Conservation (phyloP, 805 yeast genomes). For the Wickerhamiella shivajii region DNA sequence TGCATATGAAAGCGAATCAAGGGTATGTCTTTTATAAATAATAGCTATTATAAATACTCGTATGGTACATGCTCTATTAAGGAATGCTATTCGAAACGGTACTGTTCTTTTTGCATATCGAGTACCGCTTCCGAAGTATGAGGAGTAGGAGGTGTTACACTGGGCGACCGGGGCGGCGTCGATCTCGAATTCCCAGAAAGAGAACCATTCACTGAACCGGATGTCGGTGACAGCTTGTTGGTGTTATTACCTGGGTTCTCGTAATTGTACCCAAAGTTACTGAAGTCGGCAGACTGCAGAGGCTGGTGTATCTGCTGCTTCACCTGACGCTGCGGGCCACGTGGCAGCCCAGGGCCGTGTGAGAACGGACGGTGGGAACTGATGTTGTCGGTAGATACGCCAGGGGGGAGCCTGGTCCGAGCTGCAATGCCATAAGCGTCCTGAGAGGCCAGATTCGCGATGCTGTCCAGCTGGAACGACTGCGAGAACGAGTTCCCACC, state of each 20-base stretch:
- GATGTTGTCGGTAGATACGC: conserved; percentile 7
- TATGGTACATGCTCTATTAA: no score
- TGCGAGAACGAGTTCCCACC: conserved; percentile 19
- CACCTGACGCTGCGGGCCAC: not conserved
- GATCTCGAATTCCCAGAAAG: conserved; percentile 10
- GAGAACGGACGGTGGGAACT: conserved; percentile 7
- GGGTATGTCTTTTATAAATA: not conserved
- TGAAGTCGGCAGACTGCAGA: conserved; percentile 8
- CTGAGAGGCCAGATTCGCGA: conserved; percentile 15
- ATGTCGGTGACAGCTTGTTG: no score
- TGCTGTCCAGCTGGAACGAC: conserved; percentile 22
- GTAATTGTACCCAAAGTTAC: conserved; percentile 17
- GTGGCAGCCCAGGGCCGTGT: conserved; percentile 10
- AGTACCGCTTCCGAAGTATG: conserved; percentile 6
- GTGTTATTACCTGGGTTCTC: not conserved
- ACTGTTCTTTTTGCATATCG: no score
- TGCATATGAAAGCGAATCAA: not conserved
- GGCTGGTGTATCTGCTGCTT: not conserved
- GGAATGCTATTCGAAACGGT: no score
- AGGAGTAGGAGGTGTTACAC: conserved; percentile 12
- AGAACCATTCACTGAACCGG: conserved; percentile 3
- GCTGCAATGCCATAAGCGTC: conserved; percentile 21
- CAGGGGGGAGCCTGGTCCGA: conserved; percentile 5
- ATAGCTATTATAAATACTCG: no score
- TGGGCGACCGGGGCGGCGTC: conserved; percentile 11